A percentile compares a stretch with the other conserved stretches of the same genome.
Conservation (phyloP, 306 rosid species). For the Cucurbita moschata region DNA sequence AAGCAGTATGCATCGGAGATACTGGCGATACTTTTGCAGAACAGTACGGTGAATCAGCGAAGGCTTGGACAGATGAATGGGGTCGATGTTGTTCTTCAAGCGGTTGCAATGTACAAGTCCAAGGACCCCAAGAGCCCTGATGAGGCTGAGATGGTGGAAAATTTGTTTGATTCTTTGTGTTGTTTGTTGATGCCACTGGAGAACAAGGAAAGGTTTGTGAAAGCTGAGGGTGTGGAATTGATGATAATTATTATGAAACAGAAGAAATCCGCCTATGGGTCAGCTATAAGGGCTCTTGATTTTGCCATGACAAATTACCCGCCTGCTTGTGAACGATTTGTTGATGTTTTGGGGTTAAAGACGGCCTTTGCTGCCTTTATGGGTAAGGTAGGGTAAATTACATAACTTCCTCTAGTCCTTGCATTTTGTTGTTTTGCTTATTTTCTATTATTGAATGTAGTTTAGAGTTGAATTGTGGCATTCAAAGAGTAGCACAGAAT, state of each 20-base stretch:
- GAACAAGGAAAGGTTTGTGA: slow-evolving; percentile 86
- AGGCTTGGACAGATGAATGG: slow-evolving; percentile 92
- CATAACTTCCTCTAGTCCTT: neutral
- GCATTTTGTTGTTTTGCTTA: neutral
- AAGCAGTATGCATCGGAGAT: slow-evolving; percentile 93
- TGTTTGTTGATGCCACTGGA: slow-evolving; percentile 86
- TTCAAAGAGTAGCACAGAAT: neutral
- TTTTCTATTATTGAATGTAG: slow-evolving; percentile 1
- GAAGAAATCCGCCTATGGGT: slow-evolving; percentile 87
- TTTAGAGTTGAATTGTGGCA: neutral
- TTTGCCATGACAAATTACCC: slow-evolving; percentile 92
- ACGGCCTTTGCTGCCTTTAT: slow-evolving; percentile 93
- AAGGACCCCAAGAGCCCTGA: slow-evolving; percentile 82
- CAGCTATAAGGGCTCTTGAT: slow-evolving; percentile 90
- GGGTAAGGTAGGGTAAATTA: slow-evolving; percentile 69
- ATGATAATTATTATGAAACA: slow-evolving; percentile 93
- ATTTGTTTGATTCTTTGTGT: slow-evolving; percentile 84
- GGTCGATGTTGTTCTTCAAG: slow-evolving; percentile 82
- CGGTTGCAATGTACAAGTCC: slow-evolving; percentile 88
- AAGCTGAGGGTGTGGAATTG: slow-evolving; percentile 94
- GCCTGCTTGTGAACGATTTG: slow-evolving; percentile 88
- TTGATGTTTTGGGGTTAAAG: slow-evolving; percentile 92
- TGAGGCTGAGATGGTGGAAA: slow-evolving; percentile 90
- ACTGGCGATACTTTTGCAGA: slow-evolving; percentile 80
- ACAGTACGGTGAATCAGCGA: slow-evolving; percentile 58